These are phyloP conservation scores for Tagetes erecta DNA, from an alignment of 129 eudicot genomes.

Conservation along the genomic window DNA sequence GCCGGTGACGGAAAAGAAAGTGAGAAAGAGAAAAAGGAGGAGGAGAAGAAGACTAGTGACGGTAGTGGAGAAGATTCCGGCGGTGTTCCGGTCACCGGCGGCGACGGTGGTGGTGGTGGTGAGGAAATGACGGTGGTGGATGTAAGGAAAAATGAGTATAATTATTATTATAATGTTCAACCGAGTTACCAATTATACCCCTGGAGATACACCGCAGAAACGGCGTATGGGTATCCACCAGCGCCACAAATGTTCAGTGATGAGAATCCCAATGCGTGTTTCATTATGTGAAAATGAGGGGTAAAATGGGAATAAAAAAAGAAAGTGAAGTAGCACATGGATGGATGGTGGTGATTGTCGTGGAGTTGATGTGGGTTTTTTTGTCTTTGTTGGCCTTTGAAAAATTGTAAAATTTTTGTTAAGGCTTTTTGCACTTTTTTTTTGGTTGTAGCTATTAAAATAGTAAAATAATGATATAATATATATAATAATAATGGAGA, in stretches of 20 bases:
- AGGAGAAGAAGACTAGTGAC: constrained; percentile 31
- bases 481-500: constrained; percentile 6
- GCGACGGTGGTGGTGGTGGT: constrained; percentile 29
- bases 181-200: constrained; percentile 51
- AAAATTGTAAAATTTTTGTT: constrained; percentile 35
- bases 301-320: constrained; percentile 23
- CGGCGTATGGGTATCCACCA: constrained; percentile 62
- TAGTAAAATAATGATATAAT: constrained; percentile 13
- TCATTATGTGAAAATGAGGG: constrained; percentile 74
- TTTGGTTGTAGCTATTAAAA: not conserved
- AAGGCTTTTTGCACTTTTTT: constrained; percentile 32
- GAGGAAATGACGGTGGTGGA: constrained; percentile 48
- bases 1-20: constrained; percentile 27
- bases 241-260: constrained; percentile 90
- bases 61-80: constrained; percentile 8
- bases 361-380: constrained; percentile 34
- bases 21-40: constrained; percentile 30
- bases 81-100: constrained; percentile 31
- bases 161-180: constrained; percentile 42
- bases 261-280: constrained; percentile 97
- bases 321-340: constrained; percentile 32
- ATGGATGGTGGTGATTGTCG: constrained; percentile 41
- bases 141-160: constrained; percentile 58
- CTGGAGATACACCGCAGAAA: constrained; percentile 53
- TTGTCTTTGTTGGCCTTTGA: constrained; percentile 6